Conservation (phyloP, 768 basidiomycete genomes). For the Podaxis carcinomalis region DNA sequence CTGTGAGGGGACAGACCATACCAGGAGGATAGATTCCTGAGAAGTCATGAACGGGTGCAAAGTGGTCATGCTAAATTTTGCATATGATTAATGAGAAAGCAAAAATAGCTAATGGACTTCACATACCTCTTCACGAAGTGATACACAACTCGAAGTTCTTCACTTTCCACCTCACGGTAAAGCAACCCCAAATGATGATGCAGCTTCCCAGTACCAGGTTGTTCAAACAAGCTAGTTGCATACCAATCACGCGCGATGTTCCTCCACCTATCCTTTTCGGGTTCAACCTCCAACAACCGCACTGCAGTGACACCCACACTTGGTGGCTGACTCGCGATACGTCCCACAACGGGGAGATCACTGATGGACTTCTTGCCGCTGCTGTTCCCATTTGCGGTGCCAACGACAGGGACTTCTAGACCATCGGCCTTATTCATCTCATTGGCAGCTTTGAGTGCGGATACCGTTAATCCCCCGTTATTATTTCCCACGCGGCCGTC, state of each 20-base stretch:
- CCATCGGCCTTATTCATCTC: constrained; percentile 30
- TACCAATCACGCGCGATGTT: constrained; percentile 93
- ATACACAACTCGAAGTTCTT: constrained; percentile 83
- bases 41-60: constrained; percentile 84
- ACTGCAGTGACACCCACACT: constrained; percentile 87
- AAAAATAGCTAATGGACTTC: constrained; percentile 2
- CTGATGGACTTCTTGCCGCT: constrained; percentile 35
- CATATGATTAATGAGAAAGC: neutral
- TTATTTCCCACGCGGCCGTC: constrained; percentile 38
- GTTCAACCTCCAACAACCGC: constrained; percentile 76
- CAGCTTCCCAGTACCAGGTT: constrained; percentile 87
- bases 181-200: constrained; percentile 93
- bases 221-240: constrained; percentile 76
- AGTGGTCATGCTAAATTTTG: constrained; percentile 74
- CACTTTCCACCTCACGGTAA: constrained; percentile 74
- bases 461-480: constrained; percentile 42
- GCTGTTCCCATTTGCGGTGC: constrained; percentile 16
- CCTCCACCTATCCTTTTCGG: constrained; percentile 91
- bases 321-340: constrained; percentile 61
- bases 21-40: constrained; percentile 81
- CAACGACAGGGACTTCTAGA: constrained; percentile 13
- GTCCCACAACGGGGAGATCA: constrained; percentile 44
- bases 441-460: constrained; percentile 43
- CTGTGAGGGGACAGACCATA: constrained; percentile 82
- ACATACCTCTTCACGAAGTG: constrained; percentile 92